phyloP scores from a whole-genome alignment of 257 asterid genomes.

The Nicotiana undulata region DNA sequence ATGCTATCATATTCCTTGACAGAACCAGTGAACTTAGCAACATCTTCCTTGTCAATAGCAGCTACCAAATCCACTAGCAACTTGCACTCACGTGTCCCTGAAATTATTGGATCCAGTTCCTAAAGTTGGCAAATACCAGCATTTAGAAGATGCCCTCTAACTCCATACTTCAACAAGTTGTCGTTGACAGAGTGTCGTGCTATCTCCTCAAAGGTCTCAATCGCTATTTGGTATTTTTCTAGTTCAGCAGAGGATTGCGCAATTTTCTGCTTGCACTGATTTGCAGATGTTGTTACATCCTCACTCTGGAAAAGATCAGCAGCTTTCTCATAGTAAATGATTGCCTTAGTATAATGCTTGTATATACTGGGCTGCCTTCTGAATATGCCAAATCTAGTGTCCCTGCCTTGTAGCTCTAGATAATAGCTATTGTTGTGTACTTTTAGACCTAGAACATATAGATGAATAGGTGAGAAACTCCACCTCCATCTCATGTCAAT shows the following conservation, averaged over 20 bases:
- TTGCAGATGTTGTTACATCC: slow-evolving; percentile 72
- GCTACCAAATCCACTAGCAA: slow-evolving; percentile 66
- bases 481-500: too few species aligned
- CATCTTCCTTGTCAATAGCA: slow-evolving; percentile 91
- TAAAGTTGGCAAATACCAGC: slow-evolving; percentile 98
- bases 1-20: slow-evolving; percentile 94
- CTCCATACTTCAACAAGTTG: slow-evolving; percentile 92
- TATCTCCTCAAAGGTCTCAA: slow-evolving; percentile 85
- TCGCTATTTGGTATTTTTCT: slow-evolving; percentile 75
- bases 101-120: slow-evolving; percentile 96
- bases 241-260: slow-evolving; percentile 83
- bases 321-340: slow-evolving; percentile 69
- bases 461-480: too few species aligned
- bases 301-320: slow-evolving; percentile 86
- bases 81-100: slow-evolving; percentile 86
- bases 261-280: slow-evolving; percentile 87
- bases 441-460: too few species aligned
- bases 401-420: too few species aligned
- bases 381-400: too few species aligned
- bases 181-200: slow-evolving; percentile 72
- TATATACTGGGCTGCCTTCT: too few species aligned
- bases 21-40: slow-evolving; percentile 85
- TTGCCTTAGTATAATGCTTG: slow-evolving; percentile 26
- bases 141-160: slow-evolving; percentile 94
- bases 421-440: too few species aligned